Evolutionary conservation across 441 rosid species (phyloP), one percentile per base, ranked within the genome.

Genomic region (Aquilaria agallochum): DNA sequence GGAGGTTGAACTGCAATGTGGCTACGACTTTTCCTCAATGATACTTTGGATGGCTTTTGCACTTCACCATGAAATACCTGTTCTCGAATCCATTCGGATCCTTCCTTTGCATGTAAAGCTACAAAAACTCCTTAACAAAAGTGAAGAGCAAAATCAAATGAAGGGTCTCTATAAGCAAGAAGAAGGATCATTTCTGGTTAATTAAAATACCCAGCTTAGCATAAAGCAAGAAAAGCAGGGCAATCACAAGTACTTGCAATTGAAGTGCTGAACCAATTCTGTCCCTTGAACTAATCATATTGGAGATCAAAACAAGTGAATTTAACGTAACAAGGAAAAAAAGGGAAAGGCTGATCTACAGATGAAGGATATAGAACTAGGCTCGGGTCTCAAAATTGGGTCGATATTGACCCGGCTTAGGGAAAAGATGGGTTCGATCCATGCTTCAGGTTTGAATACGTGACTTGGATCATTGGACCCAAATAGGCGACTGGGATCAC

Each of bases 11-110:
- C 76, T 87, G 97, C 74, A 94, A 90, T 5, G 99, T 89, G 0
- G 97, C 99, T 3, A 91, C 80, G 3, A 95, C 95, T 74, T 87
- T 83, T 0, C 84, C 97, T 62, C 97, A 66, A 53, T 94, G 99
- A 76, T 85, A 91, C 55, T 94, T 92, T 6, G 66, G 40, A 64
- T 91, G 96, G 50, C 84, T 94, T 73, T 75, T 83, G 63, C 97
- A 94, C 70, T 65, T 87, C 48, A 94, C 75, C 9, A 88, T 87
- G 70, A 75, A 91, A 67, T 90, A 88, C 60, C 88, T 78, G 68
- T 88, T 90, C 88, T 88, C 97, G 33, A 88, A 75, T 48, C 95
- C 97, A 62, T 74, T 77, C 0, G 73, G 50, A 62, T 90, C 95
- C 73, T 88, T 88, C 69, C 83, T 83, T 74, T 83, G 91, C 62